phyloP scores from a whole-genome alignment of 805 yeast genomes.

The Schwanniomyces polymorphus region DNA sequence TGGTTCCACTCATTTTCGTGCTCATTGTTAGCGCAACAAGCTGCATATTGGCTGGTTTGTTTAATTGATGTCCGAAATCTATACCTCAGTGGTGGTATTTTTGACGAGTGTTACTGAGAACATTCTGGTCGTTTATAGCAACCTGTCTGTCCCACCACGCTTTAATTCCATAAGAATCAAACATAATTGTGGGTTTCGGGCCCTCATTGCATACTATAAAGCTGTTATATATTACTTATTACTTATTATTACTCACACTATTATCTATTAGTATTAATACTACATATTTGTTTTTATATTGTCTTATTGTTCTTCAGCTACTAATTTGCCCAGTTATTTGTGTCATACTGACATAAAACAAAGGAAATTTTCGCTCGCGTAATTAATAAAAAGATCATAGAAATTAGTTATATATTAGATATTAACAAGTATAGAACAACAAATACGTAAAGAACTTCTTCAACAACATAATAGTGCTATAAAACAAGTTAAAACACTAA shows the following conservation, averaged over 20 bases:
- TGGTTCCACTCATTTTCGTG: neutral
- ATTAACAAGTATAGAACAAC: neutral
- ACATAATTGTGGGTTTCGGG: neutral
- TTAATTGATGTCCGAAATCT: neutral
- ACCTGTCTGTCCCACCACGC: neutral
- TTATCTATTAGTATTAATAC: neutral
- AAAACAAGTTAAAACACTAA: neutral
- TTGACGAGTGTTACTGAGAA: neutral
- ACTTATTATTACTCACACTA: neutral
- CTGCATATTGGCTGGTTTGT: neutral
- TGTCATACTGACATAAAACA: constrained; percentile 1
- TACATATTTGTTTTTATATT: constrained; percentile 1
- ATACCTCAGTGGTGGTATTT: neutral
- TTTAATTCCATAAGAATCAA: neutral
- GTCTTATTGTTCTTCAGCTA: neutral
- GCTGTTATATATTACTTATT: constrained; percentile 1
- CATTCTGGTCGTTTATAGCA: neutral
- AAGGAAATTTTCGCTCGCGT: neutral
- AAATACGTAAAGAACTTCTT: neutral
- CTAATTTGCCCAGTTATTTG: neutral
- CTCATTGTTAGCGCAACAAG: neutral
- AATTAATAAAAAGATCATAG: neutral
- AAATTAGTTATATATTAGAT: neutral
- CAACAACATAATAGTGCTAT: neutral
- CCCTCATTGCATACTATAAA: constrained; percentile 1